Evolutionary conservation across 352 stramenopile species (phyloP), one percentile per base, ranked within the genome.

Genomic region (Peronospora destructor): DNA sequence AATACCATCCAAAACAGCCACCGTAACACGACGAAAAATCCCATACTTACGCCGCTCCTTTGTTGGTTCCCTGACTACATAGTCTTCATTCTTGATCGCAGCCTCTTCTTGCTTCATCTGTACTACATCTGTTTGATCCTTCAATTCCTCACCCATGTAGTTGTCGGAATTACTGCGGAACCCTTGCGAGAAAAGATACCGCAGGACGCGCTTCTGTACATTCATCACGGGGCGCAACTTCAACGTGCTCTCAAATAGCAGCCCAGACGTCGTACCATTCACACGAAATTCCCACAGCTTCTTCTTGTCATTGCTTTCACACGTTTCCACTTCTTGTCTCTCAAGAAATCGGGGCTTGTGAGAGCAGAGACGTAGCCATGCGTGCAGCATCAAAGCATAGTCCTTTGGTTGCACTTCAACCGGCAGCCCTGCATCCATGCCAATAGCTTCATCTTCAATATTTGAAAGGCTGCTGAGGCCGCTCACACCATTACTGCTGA

Each of bases 211-310:
- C n/a, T 58, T 73, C 45, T 84, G 68, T 13, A 79, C 64, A 35
- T 69, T 70, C 19, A 59, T 65, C 8, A 88, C 73, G 1, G 76
- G 76, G 1, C 76, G 76, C 8, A 88, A 28, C 45, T 81, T 83
- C 13, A 88, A 59, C 16, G 76, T 88, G 52, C 76, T 88, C 51
- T 88, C 72, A 40, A 88, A 84, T 21, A 88, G 40, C 45, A 85
- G 36, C 1, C 62, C 74, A 0, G 73, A 66, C 8, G 76, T 77
- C 17, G 76, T 88, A 13, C 76, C 76, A 25, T 88, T 72, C 19
- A 88, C 74, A 3, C 73, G 72, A 37, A 88, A 88, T 45, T 71
- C 73, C 11, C 62, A 57, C 30, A 88, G 54, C 12, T 68, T 72
- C 17, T 13, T 36, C 49, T 64, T 65, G 6, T 19, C 40, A 9